Evolutionary conservation across 352 stramenopile genomes (phyloP).

Genomic region (Plasmopara halstedii): DNA sequence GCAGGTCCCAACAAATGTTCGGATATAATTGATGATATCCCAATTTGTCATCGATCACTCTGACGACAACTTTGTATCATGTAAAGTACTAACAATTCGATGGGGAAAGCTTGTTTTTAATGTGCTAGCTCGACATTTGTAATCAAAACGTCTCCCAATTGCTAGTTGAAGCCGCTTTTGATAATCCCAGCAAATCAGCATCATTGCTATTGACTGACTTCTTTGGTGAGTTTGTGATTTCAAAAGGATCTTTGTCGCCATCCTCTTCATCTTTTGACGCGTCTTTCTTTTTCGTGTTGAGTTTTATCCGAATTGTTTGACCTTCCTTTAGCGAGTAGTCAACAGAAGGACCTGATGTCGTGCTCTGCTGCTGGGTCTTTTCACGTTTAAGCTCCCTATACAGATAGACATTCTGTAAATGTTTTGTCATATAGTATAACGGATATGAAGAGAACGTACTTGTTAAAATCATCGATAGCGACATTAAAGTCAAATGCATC

Average conservation of each 20-base stretch:
- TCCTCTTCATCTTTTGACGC: conserved; percentile 28
- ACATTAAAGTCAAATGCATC: conserved; percentile 95
- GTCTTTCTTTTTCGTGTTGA: conserved; percentile 57
- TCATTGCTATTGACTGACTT: conserved; percentile 14
- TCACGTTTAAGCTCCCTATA: conserved; percentile 54
- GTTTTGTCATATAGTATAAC: no score
- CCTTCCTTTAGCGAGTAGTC: conserved; percentile 91
- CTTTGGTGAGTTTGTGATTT: conserved; percentile 15
- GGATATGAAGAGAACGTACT: conserved; percentile 26
- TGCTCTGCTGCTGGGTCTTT: conserved; percentile 31
- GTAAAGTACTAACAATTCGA: no score
- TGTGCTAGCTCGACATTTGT: neutral
- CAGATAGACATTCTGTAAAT: conserved; percentile 1
- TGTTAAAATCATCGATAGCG: conserved; percentile 83
- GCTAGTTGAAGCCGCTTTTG: conserved; percentile 20
- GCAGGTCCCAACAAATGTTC: no score
- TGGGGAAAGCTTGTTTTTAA: no score
- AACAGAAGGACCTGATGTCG: conserved; percentile 34
- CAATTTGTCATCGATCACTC: no score
- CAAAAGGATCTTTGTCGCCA: conserved; percentile 20
- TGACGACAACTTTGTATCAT: no score
- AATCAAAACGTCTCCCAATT: conserved; percentile 58
- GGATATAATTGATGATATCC: no score
- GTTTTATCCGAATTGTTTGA: conserved; percentile 88
- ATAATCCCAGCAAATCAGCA: conserved; percentile 34